phyloP scores from a whole-genome alignment of 345 rosid species.

The Psidium friedrichsthalianum region DNA sequence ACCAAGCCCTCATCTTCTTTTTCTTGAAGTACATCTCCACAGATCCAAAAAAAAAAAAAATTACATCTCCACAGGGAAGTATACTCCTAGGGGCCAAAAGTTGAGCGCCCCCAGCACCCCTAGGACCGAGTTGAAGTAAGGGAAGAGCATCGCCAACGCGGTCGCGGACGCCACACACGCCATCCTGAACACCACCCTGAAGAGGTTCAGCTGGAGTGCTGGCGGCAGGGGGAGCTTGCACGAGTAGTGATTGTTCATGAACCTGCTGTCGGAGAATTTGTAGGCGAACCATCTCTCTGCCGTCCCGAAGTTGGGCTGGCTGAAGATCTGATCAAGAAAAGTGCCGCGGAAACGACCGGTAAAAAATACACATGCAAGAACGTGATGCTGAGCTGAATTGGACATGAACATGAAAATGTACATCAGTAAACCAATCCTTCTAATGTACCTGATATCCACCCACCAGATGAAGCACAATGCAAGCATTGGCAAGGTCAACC shows the following conservation, averaged over 20 bases:
- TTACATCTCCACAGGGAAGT: slow-evolving; percentile 77
- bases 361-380: neutral
- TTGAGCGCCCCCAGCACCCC: slow-evolving; percentile 64
- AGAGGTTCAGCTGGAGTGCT: slow-evolving; percentile 12
- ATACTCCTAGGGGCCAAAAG: slow-evolving; percentile 69
- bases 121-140: slow-evolving; percentile 75
- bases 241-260: slow-evolving; percentile 16
- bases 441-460: slow-evolving; percentile 41
- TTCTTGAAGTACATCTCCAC: slow-evolving; percentile 57
- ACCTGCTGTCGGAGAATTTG: slow-evolving; percentile 32
- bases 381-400: neutral
- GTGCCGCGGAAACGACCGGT: neutral
- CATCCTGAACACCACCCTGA: slow-evolving; percentile 39
- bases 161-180: slow-evolving; percentile 42
- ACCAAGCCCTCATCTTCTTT: slow-evolving; percentile 40
- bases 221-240: slow-evolving; percentile 24
- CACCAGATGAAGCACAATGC: slow-evolving; percentile 30
- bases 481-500: slow-evolving; percentile 36
- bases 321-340: slow-evolving; percentile 22
- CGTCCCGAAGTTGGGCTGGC: slow-evolving; percentile 39
- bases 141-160: slow-evolving; percentile 40
- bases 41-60: too few species aligned
- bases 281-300: slow-evolving; percentile 25
- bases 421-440: neutral
- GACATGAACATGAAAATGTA: neutral